phyloP scores from a whole-genome alignment of 179 eudicot genomes.

The Spergularia azorica region DNA sequence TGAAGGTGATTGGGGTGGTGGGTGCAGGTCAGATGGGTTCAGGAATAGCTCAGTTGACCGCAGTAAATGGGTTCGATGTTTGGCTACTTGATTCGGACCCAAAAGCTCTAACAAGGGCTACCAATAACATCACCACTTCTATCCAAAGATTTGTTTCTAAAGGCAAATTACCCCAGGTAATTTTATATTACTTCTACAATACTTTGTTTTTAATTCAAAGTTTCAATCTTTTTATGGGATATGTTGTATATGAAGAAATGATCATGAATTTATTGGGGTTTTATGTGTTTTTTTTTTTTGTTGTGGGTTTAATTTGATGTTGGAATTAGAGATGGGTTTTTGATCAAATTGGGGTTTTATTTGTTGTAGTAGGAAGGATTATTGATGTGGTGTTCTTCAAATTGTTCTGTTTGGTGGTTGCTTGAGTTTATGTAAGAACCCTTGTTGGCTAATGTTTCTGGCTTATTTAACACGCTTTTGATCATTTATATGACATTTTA shows the following conservation, averaged over 20 bases:
- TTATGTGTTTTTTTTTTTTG: no score
- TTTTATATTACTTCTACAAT: background rate
- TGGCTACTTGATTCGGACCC: conserved; percentile 65
- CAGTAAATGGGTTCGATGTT: conserved; percentile 56
- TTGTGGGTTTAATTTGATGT: no score
- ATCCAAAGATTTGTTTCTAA: conserved; percentile 56
- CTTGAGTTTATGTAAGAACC: no score
- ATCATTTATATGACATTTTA: no score
- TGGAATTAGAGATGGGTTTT: no score
- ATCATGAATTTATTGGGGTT: background rate
- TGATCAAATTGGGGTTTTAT: background rate
- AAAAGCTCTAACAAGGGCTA: conserved; percentile 55
- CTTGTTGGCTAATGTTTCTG: no score
- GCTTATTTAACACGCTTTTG: no score
- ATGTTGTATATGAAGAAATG: background rate
- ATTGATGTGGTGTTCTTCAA: background rate
- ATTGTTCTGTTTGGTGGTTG: no score
- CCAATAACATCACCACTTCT: conserved; percentile 41
- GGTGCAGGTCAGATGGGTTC: conserved; percentile 96
- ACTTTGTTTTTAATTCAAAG: background rate
- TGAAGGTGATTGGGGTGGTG: conserved; percentile 56
- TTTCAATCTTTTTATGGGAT: background rate
- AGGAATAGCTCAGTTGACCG: conserved; percentile 82
- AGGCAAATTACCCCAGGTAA: conserved; percentile 69
- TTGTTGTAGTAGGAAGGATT: conserved; percentile 1